These are phyloP conservation scores for Clavispora asparagi DNA, from an alignment of 805 yeast genomes.

Conservation along the genomic window DNA sequence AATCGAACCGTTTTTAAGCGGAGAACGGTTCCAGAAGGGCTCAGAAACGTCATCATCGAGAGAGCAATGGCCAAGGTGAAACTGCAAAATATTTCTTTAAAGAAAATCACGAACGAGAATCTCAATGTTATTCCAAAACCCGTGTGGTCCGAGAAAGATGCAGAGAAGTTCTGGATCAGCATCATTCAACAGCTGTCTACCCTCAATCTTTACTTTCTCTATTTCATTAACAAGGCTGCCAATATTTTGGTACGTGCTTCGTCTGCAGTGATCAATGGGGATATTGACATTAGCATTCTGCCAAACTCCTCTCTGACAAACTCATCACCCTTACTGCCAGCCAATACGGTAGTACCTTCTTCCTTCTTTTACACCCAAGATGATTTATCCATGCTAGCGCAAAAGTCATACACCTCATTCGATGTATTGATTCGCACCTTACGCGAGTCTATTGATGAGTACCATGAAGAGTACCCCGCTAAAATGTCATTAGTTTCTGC, in stretches of 20 bases:
- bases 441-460: constrained; percentile 24
- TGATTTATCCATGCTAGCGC: constrained; percentile 26
- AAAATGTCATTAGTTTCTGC: constrained; percentile 33
- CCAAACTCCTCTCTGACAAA: constrained; percentile 2
- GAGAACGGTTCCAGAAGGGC: neutral
- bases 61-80: neutral
- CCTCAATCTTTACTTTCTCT: constrained; percentile 28
- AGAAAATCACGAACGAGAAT: constrained; percentile 12
- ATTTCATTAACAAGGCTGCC: constrained; percentile 34
- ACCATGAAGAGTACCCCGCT: constrained; percentile 32
- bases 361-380: constrained; percentile 22
- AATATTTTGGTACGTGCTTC: constrained; percentile 21
- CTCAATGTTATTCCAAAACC: constrained; percentile 16
- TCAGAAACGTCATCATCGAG: neutral
- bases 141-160: constrained; percentile 20
- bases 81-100: constrained; percentile 7
- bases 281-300: constrained; percentile 4
- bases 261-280: constrained; percentile 13
- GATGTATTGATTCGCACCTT: constrained; percentile 32
- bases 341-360: neutral
- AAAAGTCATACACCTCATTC: constrained; percentile 28
- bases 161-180: constrained; percentile 25
- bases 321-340: neutral
- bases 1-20: constrained; percentile 7
- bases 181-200: constrained; percentile 24